Conservation (phyloP, 208 protist species). For the Wallacemonas sp. region DNA sequence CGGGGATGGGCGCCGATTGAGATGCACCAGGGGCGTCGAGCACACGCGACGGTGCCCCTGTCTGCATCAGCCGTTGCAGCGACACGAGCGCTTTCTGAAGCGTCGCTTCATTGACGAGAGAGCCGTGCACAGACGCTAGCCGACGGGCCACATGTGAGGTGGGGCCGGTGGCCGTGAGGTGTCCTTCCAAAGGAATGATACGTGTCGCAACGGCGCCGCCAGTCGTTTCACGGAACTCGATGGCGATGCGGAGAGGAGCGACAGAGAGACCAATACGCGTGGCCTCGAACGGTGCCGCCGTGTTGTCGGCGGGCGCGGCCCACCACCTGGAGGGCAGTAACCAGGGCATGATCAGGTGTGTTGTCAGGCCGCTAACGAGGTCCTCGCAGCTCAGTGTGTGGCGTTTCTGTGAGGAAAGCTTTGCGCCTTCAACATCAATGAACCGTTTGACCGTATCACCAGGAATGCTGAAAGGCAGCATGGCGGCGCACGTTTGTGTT, state of each 20-base stretch:
- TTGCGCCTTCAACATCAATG: conserved; percentile 24
- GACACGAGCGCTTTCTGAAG: conserved; percentile 59
- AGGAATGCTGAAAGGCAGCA: conserved; percentile 59
- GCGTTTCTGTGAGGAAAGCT: conserved; percentile 13
- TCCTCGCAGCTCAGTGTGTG: conserved; percentile 37
- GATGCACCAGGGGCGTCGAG: background rate
- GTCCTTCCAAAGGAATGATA: conserved; percentile 32
- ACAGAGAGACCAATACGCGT: conserved; percentile 35
- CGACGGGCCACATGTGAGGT: conserved; percentile 49
- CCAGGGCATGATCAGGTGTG: conserved; percentile 40
- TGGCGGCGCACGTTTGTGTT: conserved; percentile 62
- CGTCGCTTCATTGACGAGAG: conserved; percentile 50
- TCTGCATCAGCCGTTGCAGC: conserved; percentile 51
- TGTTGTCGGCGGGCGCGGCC: conserved; percentile 1
- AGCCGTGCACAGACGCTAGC: conserved; percentile 52
- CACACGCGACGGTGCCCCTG: background rate
- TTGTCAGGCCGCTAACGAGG: conserved; percentile 37
- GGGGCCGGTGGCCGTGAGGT: conserved; percentile 28
- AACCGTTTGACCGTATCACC: conserved; percentile 25
- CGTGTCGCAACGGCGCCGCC: conserved; percentile 18
- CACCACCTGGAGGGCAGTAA: conserved; percentile 69
- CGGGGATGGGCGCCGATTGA: background rate
- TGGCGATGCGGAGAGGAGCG: conserved; percentile 36
- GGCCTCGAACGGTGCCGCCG: background rate
- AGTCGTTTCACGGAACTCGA: conserved; percentile 50